Evolutionary conservation across 331 rosid genomes (phyloP).

Genomic region (Rosa hybrid): DNA sequence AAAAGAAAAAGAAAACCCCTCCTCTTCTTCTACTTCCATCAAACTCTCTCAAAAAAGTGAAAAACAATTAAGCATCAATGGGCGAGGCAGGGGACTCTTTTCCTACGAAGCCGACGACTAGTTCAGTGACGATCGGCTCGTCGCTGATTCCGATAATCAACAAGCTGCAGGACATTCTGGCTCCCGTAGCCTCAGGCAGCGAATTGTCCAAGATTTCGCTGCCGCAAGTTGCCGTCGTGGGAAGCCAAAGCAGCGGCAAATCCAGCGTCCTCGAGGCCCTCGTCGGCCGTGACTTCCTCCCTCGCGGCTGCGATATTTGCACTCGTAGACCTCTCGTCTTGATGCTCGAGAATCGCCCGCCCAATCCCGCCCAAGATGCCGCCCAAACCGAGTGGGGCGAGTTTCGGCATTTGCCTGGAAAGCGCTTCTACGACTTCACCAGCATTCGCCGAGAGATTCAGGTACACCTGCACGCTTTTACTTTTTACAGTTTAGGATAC

Average conservation of each 20-base stretch:
- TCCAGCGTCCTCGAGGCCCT: constrained; percentile 47
- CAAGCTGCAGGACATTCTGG: constrained; percentile 39
- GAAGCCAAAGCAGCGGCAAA: constrained; percentile 47
- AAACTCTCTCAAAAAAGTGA: no score
- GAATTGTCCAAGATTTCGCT: constrained; percentile 25
- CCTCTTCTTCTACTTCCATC: neutral
- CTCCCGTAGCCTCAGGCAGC: constrained; percentile 12
- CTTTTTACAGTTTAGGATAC: no score
- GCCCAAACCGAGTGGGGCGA: constrained; percentile 33
- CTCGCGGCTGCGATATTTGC: constrained; percentile 39
- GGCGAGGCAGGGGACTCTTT: constrained; percentile 14
- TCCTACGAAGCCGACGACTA: neutral
- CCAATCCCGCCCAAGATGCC: neutral
- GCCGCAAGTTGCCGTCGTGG: constrained; percentile 42
- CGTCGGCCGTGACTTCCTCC: constrained; percentile 46
- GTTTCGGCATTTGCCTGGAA: constrained; percentile 42
- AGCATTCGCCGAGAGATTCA: constrained; percentile 40
- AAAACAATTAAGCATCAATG: neutral
- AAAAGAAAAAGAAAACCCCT: neutral
- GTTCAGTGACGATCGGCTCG: constrained; percentile 14
- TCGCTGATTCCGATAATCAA: constrained; percentile 31
- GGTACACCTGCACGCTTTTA: neutral
- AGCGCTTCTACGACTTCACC: constrained; percentile 37
- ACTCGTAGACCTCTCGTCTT: constrained; percentile 39
- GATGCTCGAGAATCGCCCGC: constrained; percentile 38